Percentiles rank a stretch among this genome's conserved stretches.
Evolutionary conservation across 768 basidiomycete species (phyloP).

Genomic region (Arthromyces matolae): DNA sequence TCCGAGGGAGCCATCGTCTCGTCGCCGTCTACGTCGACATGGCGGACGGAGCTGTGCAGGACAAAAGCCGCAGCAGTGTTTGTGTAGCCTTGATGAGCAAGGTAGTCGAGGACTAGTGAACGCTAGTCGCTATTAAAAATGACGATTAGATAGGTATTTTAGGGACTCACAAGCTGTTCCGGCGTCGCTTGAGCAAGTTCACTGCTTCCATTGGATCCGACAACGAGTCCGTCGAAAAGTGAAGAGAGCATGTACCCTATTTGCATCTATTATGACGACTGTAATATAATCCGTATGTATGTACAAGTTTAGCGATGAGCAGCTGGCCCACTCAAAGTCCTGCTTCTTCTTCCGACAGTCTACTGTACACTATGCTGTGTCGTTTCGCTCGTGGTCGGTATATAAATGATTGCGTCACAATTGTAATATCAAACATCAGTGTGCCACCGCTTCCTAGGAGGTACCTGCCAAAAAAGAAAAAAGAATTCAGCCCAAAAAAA

Average conservation of each 20-base stretch:
- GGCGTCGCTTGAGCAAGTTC: constrained; percentile 33
- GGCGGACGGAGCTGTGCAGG: constrained; percentile 55
- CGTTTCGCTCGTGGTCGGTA: constrained; percentile 57
- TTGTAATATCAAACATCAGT: constrained; percentile 88
- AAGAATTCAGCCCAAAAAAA: neutral
- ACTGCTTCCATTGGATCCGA: neutral
- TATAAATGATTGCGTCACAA: constrained; percentile 79
- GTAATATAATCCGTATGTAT: neutral
- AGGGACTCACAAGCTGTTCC: constrained; percentile 40
- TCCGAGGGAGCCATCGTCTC: constrained; percentile 39
- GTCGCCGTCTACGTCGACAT: constrained; percentile 69
- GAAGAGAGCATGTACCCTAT: constrained; percentile 1
- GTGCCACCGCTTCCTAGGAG: constrained; percentile 92
- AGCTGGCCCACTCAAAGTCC: constrained; percentile 34
- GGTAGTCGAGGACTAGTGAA: constrained; percentile 69
- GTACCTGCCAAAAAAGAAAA: constrained; percentile 50
- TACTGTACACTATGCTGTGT: constrained; percentile 25
- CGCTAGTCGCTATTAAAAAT: constrained; percentile 38
- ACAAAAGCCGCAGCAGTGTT: constrained; percentile 67
- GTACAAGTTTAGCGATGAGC: neutral
- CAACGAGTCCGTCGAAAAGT: constrained; percentile 1
- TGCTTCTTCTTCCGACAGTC: constrained; percentile 44
- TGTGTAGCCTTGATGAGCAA: constrained; percentile 72
- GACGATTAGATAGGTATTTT: neutral
- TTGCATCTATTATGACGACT: constrained; percentile 7